phyloP scores from a whole-genome alignment of 352 stramenopile genomes.

The Thalassiosira livingstoniorum region DNA sequence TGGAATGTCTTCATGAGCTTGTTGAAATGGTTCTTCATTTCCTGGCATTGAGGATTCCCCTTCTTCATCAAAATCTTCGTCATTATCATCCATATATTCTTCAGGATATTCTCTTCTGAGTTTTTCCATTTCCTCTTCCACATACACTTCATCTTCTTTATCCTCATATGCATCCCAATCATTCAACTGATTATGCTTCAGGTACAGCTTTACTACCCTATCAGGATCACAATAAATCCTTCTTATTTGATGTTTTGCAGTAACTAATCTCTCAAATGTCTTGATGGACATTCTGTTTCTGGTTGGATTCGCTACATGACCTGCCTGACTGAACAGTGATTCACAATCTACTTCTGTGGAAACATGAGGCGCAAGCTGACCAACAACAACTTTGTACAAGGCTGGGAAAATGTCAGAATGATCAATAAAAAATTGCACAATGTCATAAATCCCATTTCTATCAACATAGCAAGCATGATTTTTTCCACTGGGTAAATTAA shows the following conservation, averaged over 20 bases:
- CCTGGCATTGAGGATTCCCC: too few species aligned
- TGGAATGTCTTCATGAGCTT: too few species aligned
- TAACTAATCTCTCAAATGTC: slow-evolving; percentile 33
- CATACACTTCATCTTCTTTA: slow-evolving; percentile 21
- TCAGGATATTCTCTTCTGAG: background rate
- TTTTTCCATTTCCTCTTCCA: slow-evolving; percentile 21
- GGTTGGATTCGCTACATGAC: slow-evolving; percentile 23
- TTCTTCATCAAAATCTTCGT: too few species aligned
- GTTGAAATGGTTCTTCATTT: too few species aligned
- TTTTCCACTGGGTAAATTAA: slow-evolving; percentile 11
- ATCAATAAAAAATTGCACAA: slow-evolving; percentile 29
- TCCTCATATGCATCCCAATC: slow-evolving; percentile 33
- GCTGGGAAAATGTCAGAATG: slow-evolving; percentile 13
- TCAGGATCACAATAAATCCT: slow-evolving; percentile 28
- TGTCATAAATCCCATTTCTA: slow-evolving; percentile 30
- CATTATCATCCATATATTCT: too few species aligned
- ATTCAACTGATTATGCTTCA: slow-evolving; percentile 13
- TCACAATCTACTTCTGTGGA: slow-evolving; percentile 45
- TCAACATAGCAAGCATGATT: slow-evolving; percentile 42
- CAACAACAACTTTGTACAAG: slow-evolving; percentile 13
- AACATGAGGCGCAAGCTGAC: slow-evolving; percentile 23
- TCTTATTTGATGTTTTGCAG: slow-evolving; percentile 29
- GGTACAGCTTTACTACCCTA: slow-evolving; percentile 16
- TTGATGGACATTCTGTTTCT: slow-evolving; percentile 3
- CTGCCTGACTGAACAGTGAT: slow-evolving; percentile 36